Evolutionary conservation across 2,329 filamentous ascomycete species (phyloP), one percentile per base, ranked within the genome.

Genomic region (Cucurbitaria berberidis): DNA sequence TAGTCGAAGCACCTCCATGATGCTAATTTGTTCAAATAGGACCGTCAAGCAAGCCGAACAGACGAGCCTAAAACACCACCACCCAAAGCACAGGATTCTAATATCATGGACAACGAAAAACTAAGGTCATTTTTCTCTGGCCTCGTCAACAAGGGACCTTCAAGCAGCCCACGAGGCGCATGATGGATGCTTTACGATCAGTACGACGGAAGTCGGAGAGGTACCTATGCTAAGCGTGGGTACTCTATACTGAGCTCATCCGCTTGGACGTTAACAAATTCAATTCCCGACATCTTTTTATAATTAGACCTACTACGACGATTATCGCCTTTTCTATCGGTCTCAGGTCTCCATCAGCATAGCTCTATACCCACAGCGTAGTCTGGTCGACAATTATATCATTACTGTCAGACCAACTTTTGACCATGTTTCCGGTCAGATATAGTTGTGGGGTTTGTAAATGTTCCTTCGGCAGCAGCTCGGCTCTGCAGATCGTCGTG

Each of bases 121-220:
- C 63, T 76, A 30, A 70, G 72, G 48, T 74, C 71, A 0, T 76
- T 76, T 63, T 76, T 76, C 52, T 74, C 73, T 1, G 71, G 73
- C 3, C 50, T 76, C 30, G 72, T 75, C 51, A 75, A 70, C 42
- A 74, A 71, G 34, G 63, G 64, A 3, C 55, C 60, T 6, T 52
- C 60, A n/a, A 68, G 61, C 51, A 71, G 59, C 44, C 68, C 69
- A 6, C 55, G 68, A 18, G 63, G 61, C 30, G 55, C 55, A 16
- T 65, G 45, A 48, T 21, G 4, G 10, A 21, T 18, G 5, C 18
- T 13, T 13, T 15, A 15, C 9, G 13, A 21, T 22, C 4, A 13
- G 18, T 15, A n/a, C 6, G 3, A 15, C 21, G 13, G 16, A 34
- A 19, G 19, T 15, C 34, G 24, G 41, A 22, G 11, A 11, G 19